Evolutionary conservation across 164 flowering plant species (phyloP).

Genomic region (Piper longum): DNA sequence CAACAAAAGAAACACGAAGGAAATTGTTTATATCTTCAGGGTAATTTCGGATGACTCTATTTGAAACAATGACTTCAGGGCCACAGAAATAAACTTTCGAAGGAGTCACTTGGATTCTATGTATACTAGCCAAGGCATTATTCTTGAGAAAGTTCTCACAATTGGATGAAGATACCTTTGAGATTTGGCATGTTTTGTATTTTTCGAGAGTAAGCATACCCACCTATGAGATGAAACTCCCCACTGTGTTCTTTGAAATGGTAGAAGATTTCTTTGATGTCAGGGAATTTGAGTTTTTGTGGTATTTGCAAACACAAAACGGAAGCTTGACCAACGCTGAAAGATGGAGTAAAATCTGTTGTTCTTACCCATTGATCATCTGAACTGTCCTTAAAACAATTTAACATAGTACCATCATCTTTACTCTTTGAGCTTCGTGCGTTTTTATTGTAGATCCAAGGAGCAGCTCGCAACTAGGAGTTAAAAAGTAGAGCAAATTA

Average conservation of each 20-base stretch:
- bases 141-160: conserved; percentile 34
- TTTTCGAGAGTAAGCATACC: conserved; percentile 35
- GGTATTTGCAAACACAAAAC: conserved; percentile 67
- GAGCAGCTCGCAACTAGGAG: conserved; percentile 50
- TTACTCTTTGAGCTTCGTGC: conserved; percentile 6
- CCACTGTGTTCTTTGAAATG: conserved; percentile 30
- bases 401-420: conserved; percentile 12
- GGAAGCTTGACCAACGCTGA: conserved; percentile 66
- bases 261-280: conserved; percentile 31
- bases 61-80: conserved; percentile 72
- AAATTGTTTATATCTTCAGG: conserved; percentile 44
- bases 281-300: conserved; percentile 22
- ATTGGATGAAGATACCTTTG: conserved; percentile 8
- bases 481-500: no score
- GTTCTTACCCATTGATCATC: conserved; percentile 64
- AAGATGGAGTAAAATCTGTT: conserved; percentile 52
- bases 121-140: conserved; percentile 54
- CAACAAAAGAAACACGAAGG: conserved; percentile 69
- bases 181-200: conserved; percentile 19
- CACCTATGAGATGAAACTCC: conserved; percentile 22
- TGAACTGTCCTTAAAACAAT: conserved; percentile 28
- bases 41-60: conserved; percentile 54
- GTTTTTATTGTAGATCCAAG: conserved; percentile 44
- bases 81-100: conserved; percentile 57
- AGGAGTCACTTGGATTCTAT: conserved; percentile 72